Base-by-base conservation (phyloP, 2,329 filamentous ascomycete genomes). In the Fusarium azukiicola region DNA sequence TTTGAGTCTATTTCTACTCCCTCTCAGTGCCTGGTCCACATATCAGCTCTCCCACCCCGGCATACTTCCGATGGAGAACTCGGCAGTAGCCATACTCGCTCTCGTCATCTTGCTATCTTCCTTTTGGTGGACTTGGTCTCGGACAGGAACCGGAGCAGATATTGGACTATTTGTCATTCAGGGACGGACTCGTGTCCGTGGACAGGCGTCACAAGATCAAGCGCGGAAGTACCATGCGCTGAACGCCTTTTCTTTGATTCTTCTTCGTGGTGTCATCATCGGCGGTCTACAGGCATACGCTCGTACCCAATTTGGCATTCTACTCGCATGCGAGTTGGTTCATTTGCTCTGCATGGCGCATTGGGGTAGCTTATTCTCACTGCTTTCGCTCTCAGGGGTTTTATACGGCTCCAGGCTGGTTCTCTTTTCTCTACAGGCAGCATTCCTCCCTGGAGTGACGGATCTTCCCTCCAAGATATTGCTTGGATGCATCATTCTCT, bases 1-100 rank as follows among this genome's bases (percentile, higher is more conserved):
- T 21, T 95, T 96, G 88, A 96, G 95, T 85, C 97, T 94, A 86
- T 95, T 97, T 82, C 90, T 96, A 67, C 87, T 97, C 9, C 96
- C 96, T 0, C 90, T 96, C 54, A 91, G 96, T 21, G 91, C 95
- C 0, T 86, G 96, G 64, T 96, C 95, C 12, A 91, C 96, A 78
- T 97, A 96, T 83, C 95, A 97, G 83, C 89, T 97, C 63, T 71
- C 74, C 1, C 69, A 81, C 8, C 80, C 76, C 3, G 38, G 58
- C 1, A 40, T 72, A 0, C 47, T 82, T 1, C 82, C 82, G 0
- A 67, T 78, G 5, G 79, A 83, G 5, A 82, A 85, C 50, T 82
- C 80, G 0, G 69, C 78, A 90, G 95, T 56, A 21, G 81, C 83
- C 2, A 68, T 74, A 17, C 11, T 80, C 3, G 68, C 85, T 5